Conservation (phyloP, 139 green algal species). For the Closterium sp. region DNA sequence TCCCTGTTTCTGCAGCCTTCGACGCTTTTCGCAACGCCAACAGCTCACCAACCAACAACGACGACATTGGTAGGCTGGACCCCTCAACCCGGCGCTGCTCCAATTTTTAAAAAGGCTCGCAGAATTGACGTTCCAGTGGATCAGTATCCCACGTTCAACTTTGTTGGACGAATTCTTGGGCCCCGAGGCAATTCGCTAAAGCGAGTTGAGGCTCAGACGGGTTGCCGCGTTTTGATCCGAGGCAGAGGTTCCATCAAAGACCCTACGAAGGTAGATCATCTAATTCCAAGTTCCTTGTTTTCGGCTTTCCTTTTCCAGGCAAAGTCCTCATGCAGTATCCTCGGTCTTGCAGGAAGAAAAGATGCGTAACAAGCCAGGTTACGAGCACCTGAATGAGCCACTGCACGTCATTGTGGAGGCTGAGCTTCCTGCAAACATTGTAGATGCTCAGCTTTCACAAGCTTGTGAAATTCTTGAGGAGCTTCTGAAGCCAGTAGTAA, state of each 20-base stretch:
- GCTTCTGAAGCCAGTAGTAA: conserved; percentile 44
- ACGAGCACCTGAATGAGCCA: conserved; percentile 46
- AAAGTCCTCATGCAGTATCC: not conserved
- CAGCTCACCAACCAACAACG: conserved; percentile 4
- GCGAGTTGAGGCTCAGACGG: conserved; percentile 40
- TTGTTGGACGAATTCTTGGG: conserved; percentile 40
- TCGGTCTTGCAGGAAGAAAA: conserved; percentile 39
- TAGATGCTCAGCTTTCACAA: conserved; percentile 37
- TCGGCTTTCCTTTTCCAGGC: not conserved
- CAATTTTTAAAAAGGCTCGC: conserved; percentile 25
- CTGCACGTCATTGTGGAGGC: conserved; percentile 40
- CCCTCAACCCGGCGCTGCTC: conserved; percentile 1
- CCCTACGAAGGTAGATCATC: conserved; percentile 20
- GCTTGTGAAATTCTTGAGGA: conserved; percentile 45
- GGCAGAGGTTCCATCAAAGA: conserved; percentile 45
- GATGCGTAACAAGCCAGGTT: conserved; percentile 43
- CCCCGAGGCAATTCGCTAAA: conserved; percentile 43
- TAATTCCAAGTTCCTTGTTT: not conserved
- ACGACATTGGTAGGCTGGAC: conserved; percentile 2
- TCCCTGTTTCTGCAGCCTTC: not conserved
- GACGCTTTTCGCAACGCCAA: not conserved
- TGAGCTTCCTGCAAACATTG: conserved; percentile 31
- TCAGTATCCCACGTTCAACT: conserved; percentile 34
- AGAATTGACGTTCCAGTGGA: conserved; percentile 41
- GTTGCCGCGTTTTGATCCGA: conserved; percentile 35